phyloP scores from a whole-genome alignment of 352 stramenopile genomes.

The Pythium insidiosum region DNA sequence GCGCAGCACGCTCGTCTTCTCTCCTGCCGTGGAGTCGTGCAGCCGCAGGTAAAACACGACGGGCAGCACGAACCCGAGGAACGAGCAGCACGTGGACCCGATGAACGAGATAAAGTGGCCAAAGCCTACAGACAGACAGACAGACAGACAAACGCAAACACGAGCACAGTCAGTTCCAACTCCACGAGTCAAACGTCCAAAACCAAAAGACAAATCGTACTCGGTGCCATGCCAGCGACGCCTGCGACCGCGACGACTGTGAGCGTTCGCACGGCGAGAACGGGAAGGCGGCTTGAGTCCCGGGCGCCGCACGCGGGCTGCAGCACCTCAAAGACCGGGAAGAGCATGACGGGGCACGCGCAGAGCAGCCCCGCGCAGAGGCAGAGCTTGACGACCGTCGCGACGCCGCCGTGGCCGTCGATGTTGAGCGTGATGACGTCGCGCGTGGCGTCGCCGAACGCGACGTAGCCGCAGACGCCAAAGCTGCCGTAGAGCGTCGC shows the following conservation, averaged over 20 bases:
- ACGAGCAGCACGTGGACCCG: slow-evolving; percentile 62
- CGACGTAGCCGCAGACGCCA: slow-evolving; percentile 56
- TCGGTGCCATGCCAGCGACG: slow-evolving; percentile 14
- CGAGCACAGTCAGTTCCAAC: background rate
- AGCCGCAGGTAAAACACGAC: slow-evolving; percentile 60
- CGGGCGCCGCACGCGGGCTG: slow-evolving; percentile 7
- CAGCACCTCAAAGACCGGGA: slow-evolving; percentile 57
- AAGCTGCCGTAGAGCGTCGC: slow-evolving; percentile 63
- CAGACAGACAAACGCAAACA: too few relatives aligned
- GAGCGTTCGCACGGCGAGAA: slow-evolving; percentile 26
- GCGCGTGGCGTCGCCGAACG: slow-evolving; percentile 46
- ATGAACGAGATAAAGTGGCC: slow-evolving; percentile 73
- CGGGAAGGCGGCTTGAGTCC: too few relatives aligned
- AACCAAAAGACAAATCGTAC: slow-evolving; percentile 2
- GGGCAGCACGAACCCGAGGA: slow-evolving; percentile 70
- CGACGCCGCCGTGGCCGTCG: slow-evolving; percentile 21
- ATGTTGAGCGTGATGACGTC: slow-evolving; percentile 83
- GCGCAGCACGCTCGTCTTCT: too few relatives aligned
- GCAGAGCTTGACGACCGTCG: slow-evolving; percentile 65
- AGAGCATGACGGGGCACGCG: slow-evolving; percentile 84
- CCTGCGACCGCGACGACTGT: slow-evolving; percentile 24
- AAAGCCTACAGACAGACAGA: slow-evolving; percentile 45
- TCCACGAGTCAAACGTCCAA: background rate
- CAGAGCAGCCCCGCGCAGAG: slow-evolving; percentile 68
- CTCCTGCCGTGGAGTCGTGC: slow-evolving; percentile 4